Evolutionary conservation across 495 filamentous ascomycete species (phyloP).

Genomic region (Penicillium macrosclerotiorum): DNA sequence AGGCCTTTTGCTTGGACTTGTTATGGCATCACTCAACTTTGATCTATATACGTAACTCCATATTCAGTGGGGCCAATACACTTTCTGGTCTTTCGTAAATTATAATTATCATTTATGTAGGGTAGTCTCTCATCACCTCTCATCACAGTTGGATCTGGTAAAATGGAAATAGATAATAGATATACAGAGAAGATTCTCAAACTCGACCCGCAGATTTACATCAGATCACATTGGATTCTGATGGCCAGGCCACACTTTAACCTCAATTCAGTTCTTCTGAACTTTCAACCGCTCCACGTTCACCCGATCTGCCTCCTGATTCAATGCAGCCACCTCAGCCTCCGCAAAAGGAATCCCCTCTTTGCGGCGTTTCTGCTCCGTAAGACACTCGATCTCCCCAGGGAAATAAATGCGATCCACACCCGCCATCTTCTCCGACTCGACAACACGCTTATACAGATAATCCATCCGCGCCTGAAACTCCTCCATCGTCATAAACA

Average conservation of each 20-base stretch:
- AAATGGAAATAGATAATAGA: too few relatives aligned
- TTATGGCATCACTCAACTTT: too few relatives aligned
- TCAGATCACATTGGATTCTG: too few relatives aligned
- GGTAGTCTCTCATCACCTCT: too few relatives aligned
- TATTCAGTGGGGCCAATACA: too few relatives aligned
- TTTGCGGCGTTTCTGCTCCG: constrained; percentile 49
- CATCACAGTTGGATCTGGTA: too few relatives aligned
- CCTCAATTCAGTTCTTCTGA: not conserved
- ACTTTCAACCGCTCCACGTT: constrained; percentile 36
- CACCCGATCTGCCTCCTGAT: constrained; percentile 61
- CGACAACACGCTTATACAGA: constrained; percentile 62
- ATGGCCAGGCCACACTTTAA: not conserved
- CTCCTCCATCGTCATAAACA: constrained; percentile 69
- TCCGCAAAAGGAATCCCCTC: constrained; percentile 66
- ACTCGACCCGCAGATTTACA: too few relatives aligned
- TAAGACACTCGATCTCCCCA: constrained; percentile 71
- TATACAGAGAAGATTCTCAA: too few relatives aligned
- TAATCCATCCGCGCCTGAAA: constrained; percentile 70
- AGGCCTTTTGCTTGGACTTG: not conserved
- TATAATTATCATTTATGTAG: too few relatives aligned
- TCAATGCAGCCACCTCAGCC: constrained; percentile 64
- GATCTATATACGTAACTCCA: too few relatives aligned
- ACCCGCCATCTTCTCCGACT: constrained; percentile 62
- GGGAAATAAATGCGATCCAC: constrained; percentile 79
- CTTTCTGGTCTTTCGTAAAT: too few relatives aligned